Evolutionary conservation across 1,284 basidiomycete species (phyloP).

Genomic region (Apiotrichum gracile): DNA sequence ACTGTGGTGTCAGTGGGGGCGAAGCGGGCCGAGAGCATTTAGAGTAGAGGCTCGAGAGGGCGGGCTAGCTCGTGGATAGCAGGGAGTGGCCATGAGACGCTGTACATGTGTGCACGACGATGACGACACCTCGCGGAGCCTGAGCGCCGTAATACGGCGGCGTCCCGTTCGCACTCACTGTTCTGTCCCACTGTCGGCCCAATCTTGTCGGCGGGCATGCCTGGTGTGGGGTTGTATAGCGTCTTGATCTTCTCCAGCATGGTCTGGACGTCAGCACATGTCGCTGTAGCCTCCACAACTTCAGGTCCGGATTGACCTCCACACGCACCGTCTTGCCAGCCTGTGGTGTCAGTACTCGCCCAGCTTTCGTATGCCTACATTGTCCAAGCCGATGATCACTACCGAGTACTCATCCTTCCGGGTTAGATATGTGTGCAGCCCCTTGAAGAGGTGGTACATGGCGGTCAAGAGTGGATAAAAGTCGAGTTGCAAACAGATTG

Average conservation of each 20-base stretch:
- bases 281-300: neutral
- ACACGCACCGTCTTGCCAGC: conserved; percentile 79
- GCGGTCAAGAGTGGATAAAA: neutral
- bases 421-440: conserved; percentile 79
- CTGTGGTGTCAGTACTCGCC: conserved; percentile 22
- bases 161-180: conserved; percentile 61
- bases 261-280: conserved; percentile 55
- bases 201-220: conserved; percentile 79
- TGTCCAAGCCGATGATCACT: conserved; percentile 71
- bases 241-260: conserved; percentile 88
- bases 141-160: too few relatives aligned
- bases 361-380: conserved; percentile 22
- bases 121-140: too few relatives aligned
- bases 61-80: too few relatives aligned
- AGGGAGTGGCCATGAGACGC: too few relatives aligned
- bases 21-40: neutral
- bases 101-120: neutral
- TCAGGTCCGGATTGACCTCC: neutral
- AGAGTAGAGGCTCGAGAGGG: too few relatives aligned
- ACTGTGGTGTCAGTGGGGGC: conserved; percentile 51
- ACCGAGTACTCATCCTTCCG: conserved; percentile 91
- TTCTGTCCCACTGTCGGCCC: conserved; percentile 92
- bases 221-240: conserved; percentile 75
- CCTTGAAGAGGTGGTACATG: conserved; percentile 86
- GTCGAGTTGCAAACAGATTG: too few relatives aligned